These are phyloP conservation scores for Magnusiomyces suaveolens DNA, from an alignment of 1,139 yeast genomes.

Conservation along the genomic window DNA sequence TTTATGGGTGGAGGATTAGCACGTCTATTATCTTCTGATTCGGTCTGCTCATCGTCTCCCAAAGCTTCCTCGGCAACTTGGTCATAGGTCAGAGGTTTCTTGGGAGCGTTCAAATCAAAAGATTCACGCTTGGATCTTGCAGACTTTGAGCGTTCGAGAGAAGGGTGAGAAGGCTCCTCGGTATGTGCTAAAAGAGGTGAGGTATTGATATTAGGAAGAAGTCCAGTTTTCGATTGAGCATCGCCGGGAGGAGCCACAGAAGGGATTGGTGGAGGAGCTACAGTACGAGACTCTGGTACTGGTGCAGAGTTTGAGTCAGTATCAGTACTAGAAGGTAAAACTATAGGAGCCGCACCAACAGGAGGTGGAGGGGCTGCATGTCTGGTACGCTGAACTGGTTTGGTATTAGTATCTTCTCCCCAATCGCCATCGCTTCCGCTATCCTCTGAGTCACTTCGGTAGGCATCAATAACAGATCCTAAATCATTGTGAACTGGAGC, in stretches of 20 bases:
- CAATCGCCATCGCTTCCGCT: slow-evolving; percentile 7
- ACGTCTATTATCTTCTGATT: slow-evolving; percentile 24
- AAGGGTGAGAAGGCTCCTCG: background rate
- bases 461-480: slow-evolving; percentile 7
- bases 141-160: slow-evolving; percentile 4
- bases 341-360: background rate
- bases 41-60: slow-evolving; percentile 31
- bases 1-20: slow-evolving; percentile 16
- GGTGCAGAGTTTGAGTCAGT: slow-evolving; percentile 3
- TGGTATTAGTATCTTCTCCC: slow-evolving; percentile 1
- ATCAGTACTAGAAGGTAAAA: background rate
- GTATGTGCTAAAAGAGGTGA: slow-evolving; percentile 6
- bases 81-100: slow-evolving; percentile 4
- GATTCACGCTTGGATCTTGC: slow-evolving; percentile 6
- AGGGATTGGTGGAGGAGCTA: slow-evolving; percentile 14
- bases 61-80: slow-evolving; percentile 21
- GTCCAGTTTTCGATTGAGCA: background rate
- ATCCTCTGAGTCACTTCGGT: slow-evolving; percentile 7
- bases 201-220: slow-evolving; percentile 8
- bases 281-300: slow-evolving; percentile 1
- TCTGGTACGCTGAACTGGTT: background rate
- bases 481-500: slow-evolving; percentile 6
- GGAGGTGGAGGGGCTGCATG: slow-evolving; percentile 1
- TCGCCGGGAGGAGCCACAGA: slow-evolving; percentile 11
- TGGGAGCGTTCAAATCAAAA: slow-evolving; percentile 3